Evolutionary conservation across 1,284 basidiomycete genomes (phyloP), one percentile per base, ranked within the genome.

Genomic region (Ustilago loliicola): DNA sequence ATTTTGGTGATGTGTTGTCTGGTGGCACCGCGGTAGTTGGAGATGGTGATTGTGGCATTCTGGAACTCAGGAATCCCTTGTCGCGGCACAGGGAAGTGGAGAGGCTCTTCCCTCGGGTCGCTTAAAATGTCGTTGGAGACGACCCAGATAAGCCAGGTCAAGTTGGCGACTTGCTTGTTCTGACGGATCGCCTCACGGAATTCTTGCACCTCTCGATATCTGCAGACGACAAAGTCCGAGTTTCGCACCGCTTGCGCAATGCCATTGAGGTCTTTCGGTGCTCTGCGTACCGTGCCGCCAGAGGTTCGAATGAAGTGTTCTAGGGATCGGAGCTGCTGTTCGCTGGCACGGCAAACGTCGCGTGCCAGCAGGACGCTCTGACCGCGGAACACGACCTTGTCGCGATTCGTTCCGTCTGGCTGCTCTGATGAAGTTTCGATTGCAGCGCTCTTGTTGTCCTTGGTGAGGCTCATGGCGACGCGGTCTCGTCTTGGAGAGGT

Each of bases 1-100:
- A 96, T 88, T 72, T 91, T 91, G 87, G 94, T 94, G 58, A 96
- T 88, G 83, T 96, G 95, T 60, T 95, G 93, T 6, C 94, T 89
- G 2, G 92, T 89, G 56, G 92, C 90, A 2, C 94, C 94, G 0
- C 93, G 93, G 84, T 95, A 96, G 85, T 95, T 95, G 0, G 94
- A 94, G 1, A 96, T 89, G 0, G 94, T 94, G 67, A 96, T 91
- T 69, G 90, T 88, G 91, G 94, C 15, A 82, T 87, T 19, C 81
- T 85, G 56, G 61, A 83, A 81, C 30, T 72, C 80, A 15, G 66
- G 68, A 13, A 90, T 87, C 0, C 87, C 85, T 9, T 83, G 82
- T n/a, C 80, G 80, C 0, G 90, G 90, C 2, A 89, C 86, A 0
- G 91, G 91, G 66, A 89, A 91, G 80, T 91, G 90, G 5, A 91